These are phyloP conservation scores for Acer negundo DNA, from an alignment of 345 rosid genomes.

Conservation along the genomic window DNA sequence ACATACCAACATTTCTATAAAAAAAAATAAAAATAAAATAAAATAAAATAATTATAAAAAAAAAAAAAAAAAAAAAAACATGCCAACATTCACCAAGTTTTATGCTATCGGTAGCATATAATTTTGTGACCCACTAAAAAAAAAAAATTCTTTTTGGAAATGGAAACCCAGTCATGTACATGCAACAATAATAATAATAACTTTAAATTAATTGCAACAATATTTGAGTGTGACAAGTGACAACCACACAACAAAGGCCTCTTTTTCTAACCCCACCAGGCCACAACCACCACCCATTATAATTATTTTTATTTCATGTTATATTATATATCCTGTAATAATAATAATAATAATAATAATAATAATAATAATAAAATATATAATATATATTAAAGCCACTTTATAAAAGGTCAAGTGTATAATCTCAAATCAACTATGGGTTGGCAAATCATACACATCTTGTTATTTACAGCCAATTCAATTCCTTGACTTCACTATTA, in stretches of 20 bases:
- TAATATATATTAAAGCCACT: too few relatives aligned
- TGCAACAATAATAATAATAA: background rate
- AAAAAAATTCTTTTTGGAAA: too few relatives aligned
- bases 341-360: too few relatives aligned
- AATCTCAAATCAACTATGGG: background rate
- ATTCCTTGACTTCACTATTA: background rate
- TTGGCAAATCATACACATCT: constrained; percentile 2
- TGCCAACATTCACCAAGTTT: background rate
- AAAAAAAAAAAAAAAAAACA: too few relatives aligned
- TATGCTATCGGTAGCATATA: background rate
- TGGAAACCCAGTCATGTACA: too few relatives aligned
- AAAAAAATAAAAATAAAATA: too few relatives aligned
- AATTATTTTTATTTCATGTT: background rate
- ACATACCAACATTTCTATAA: too few relatives aligned
- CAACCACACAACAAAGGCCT: constrained; percentile 5
- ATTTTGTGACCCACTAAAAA: background rate
- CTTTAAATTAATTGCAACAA: constrained; percentile 9
- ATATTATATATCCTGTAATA: background rate
- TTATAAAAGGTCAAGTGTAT: background rate
- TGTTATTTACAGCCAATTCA: background rate
- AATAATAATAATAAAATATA: too few relatives aligned
- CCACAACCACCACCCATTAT: too few relatives aligned
- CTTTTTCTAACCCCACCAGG: background rate
- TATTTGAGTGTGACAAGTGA: constrained; percentile 9
- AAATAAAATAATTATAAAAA: too few relatives aligned